Evolutionary conservation across 169 alveolate species (phyloP).

Genomic region (Plasmodium malariae): DNA sequence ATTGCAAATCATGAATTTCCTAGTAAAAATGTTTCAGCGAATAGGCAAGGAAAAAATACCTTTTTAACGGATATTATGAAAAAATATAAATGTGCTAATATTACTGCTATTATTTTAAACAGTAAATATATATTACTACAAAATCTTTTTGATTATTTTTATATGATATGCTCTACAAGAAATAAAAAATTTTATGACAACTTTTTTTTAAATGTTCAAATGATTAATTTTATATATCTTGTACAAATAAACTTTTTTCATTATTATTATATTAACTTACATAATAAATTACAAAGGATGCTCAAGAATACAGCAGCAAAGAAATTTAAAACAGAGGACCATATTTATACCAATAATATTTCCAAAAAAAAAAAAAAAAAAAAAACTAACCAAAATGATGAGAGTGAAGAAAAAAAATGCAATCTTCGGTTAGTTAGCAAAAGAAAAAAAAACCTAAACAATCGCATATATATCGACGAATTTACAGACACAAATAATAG

Average conservation of each 20-base stretch:
- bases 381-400: too few species aligned
- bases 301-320: too few species aligned
- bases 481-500: too few species aligned
- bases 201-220: slow-evolving; percentile 59
- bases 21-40: slow-evolving; percentile 9
- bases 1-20: slow-evolving; percentile 35
- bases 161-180: slow-evolving; percentile 24
- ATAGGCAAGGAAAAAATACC: slow-evolving; percentile 23
- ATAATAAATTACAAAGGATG: background rate
- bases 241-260: slow-evolving; percentile 54
- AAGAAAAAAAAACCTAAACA: too few species aligned
- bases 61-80: slow-evolving; percentile 22
- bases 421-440: too few species aligned
- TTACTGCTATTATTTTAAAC: slow-evolving; percentile 21
- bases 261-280: slow-evolving; percentile 33
- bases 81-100: slow-evolving; percentile 18
- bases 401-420: too few species aligned
- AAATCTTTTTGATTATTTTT: slow-evolving; percentile 72
- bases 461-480: too few species aligned
- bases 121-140: slow-evolving; percentile 43
- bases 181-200: slow-evolving; percentile 45
- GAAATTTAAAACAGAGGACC: too few species aligned
- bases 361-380: too few species aligned
- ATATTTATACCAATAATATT: too few species aligned
- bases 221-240: slow-evolving; percentile 52